Base-by-base conservation (phyloP, 2,329 filamentous ascomycete genomes). In the Venturia nashicola region DNA sequence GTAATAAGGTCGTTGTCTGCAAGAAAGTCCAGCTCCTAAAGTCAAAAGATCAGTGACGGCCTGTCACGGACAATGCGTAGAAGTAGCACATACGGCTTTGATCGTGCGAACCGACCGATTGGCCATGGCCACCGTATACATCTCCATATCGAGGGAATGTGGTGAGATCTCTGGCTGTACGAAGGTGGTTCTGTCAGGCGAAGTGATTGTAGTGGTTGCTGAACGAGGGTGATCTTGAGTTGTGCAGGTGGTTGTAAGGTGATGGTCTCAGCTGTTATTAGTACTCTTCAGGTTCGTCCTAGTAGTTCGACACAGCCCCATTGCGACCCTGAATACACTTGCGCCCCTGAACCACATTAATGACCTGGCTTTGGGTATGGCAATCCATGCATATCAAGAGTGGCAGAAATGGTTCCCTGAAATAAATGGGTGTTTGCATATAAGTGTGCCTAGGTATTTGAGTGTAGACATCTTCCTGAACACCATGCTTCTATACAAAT, bases 61-160 rank as follows among this genome's bases (percentile, higher is more conserved):
- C 12, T 3, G 14, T 61, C 43, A 11, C 12, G 16, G 63, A 65
- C 42, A 65, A 65, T 54, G 59, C 8, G 34, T 23, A 62, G 51
- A 39, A 42, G 14, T 57, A 46, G 59, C 60, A 73, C 84, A 70
- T 79, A 91, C 91, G 72, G 88, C 91, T 79, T 91, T 92, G 79
- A 96, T 92, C 71, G 85, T 88, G 68, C 91, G 87, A 72, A 96
- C 85, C 72, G 90, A 92, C 78, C 91, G 85, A 79, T 93, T 94
- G 77, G 87, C 85, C 82, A 85, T 83, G 57, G 84, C 84, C 65
- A 78, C 76, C 66, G 72, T 76, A 72, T 80, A 77, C 66, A 76
- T 74, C 70, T 80, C 77, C 64, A 65, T 65, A 23, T 66, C 64
- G 27, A 20, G 5, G 12, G 27, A 7, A 3, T 51, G 5, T 57